Percentiles rank a stretch among this genome's conserved stretches.
These are phyloP conservation scores for Backusella liffmaniae DNA, from an alignment of 192 early-diverging fungal species.

Conservation along the genomic window DNA sequence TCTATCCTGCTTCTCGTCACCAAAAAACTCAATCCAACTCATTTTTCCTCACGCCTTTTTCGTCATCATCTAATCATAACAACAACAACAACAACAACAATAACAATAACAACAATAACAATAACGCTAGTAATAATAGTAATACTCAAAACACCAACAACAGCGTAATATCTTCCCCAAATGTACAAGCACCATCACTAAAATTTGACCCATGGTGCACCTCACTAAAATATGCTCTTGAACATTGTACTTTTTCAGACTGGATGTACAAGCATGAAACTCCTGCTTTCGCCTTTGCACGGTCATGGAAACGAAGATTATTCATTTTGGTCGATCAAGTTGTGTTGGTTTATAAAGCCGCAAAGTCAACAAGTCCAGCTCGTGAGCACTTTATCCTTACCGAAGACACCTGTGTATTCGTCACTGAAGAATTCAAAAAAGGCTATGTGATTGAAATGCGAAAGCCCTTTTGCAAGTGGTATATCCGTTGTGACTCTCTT, in stretches of 20 bases:
- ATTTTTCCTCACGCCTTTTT: slow-evolving; percentile 1
- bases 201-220: slow-evolving; percentile 26
- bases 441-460: slow-evolving; percentile 32
- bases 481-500: slow-evolving; percentile 28
- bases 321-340: slow-evolving; percentile 20
- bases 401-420: slow-evolving; percentile 33
- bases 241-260: slow-evolving; percentile 5
- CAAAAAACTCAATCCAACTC: background rate
- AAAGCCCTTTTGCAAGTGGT: slow-evolving; percentile 28
- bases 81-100: background rate
- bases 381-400: slow-evolving; percentile 28
- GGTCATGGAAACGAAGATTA: slow-evolving; percentile 31
- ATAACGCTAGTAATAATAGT: background rate
- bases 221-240: slow-evolving; percentile 20
- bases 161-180: background rate
- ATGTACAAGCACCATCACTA: background rate
- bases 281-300: slow-evolving; percentile 24
- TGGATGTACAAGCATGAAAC: slow-evolving; percentile 26
- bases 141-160: background rate
- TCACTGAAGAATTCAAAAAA: slow-evolving; percentile 39
- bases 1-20: slow-evolving; percentile 9
- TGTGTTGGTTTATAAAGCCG: slow-evolving; percentile 28
- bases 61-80: slow-evolving; percentile 1
- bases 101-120: background rate
- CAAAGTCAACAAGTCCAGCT: slow-evolving; percentile 18